Evolutionary conservation across 345 rosid species (phyloP).

Genomic region (Anastatica hierochuntica): DNA sequence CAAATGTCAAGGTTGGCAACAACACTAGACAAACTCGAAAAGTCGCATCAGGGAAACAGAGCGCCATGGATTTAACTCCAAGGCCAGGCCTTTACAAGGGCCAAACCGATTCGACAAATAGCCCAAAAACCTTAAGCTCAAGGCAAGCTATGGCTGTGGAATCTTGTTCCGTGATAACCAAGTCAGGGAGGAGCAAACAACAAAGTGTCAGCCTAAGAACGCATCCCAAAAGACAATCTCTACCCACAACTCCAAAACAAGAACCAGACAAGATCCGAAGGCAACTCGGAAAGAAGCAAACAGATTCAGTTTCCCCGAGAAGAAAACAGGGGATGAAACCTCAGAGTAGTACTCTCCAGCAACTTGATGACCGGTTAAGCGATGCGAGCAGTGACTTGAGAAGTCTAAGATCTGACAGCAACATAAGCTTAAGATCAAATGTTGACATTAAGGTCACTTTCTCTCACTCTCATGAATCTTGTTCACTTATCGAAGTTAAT

Average conservation of each 20-base stretch:
- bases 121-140: too few relatives aligned
- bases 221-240: constrained; percentile 44
- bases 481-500: constrained; percentile 18
- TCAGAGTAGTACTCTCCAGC: constrained; percentile 20
- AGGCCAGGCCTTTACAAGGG: constrained; percentile 30
- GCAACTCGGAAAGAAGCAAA: constrained; percentile 35
- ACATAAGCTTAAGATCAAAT: constrained; percentile 40
- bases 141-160: too few relatives aligned
- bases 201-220: constrained; percentile 36
- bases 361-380: constrained; percentile 35
- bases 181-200: constrained; percentile 33
- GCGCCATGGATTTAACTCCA: constrained; percentile 36
- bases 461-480: constrained; percentile 1
- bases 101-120: constrained; percentile 22
- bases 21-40: constrained; percentile 28
- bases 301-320: constrained; percentile 36
- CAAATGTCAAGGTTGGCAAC: constrained; percentile 28
- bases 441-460: constrained; percentile 60
- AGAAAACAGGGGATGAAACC: constrained; percentile 30
- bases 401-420: constrained; percentile 54
- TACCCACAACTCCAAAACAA: constrained; percentile 26
- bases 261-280: constrained; percentile 35
- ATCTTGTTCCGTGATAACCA: constrained; percentile 10
- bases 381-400: constrained; percentile 37
- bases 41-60: constrained; percentile 31